These are phyloP conservation scores for Xerocomellus intermedius DNA, from an alignment of 768 basidiomycete genomes.

Conservation along the genomic window DNA sequence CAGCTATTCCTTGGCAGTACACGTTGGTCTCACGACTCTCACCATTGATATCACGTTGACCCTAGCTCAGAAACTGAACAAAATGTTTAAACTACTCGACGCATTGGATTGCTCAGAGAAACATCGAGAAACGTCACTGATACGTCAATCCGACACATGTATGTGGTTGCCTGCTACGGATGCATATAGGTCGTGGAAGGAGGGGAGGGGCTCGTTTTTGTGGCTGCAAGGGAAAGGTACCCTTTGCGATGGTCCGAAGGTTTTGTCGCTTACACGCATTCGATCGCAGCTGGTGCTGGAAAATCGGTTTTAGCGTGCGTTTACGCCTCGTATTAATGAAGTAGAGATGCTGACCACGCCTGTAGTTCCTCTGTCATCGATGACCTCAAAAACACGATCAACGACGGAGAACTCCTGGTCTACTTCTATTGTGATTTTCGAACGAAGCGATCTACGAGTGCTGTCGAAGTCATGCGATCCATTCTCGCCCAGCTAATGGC, in stretches of 20 bases:
- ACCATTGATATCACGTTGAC: not conserved
- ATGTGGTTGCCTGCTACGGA: constrained; percentile 2
- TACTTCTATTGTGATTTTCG: constrained; percentile 22
- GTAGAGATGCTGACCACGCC: too few relatives aligned
- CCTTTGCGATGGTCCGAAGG: too few relatives aligned
- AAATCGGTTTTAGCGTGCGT: too few relatives aligned
- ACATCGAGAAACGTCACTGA: not conserved
- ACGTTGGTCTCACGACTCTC: not conserved
- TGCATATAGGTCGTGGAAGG: constrained; percentile 1
- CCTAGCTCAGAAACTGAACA: not conserved
- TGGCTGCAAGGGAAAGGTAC: constrained; percentile 19
- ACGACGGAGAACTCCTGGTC: not conserved
- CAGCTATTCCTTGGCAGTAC: not conserved
- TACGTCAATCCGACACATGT: constrained; percentile 10
- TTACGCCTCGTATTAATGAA: too few relatives aligned
- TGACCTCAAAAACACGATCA: not conserved
- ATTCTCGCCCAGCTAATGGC: constrained; percentile 8
- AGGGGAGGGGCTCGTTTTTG: not conserved
- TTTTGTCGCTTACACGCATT: too few relatives aligned
- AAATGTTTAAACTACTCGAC: not conserved
- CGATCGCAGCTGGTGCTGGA: too few relatives aligned
- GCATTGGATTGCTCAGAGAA: not conserved
- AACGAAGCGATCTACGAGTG: not conserved
- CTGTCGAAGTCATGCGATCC: constrained; percentile 9
- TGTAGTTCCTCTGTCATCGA: too few relatives aligned